phyloP scores from a whole-genome alignment of 371 early-diverging fungal species.

The Batkoa obscura region DNA sequence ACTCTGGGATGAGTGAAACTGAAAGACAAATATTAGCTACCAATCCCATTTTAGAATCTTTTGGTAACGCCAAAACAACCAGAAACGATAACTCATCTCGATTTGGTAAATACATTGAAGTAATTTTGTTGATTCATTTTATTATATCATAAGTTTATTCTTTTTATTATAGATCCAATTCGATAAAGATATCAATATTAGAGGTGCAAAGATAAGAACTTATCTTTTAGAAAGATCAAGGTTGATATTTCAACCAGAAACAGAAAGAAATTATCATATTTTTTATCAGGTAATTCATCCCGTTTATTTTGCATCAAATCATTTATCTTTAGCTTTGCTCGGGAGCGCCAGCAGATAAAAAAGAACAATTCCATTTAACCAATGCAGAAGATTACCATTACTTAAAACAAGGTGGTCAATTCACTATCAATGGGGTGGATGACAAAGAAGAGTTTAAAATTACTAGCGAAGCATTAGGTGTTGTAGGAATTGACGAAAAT shows the following conservation, averaged over 20 bases:
- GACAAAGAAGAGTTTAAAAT: slow-evolving; percentile 77
- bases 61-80: slow-evolving; percentile 99
- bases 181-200: slow-evolving; percentile 56
- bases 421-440: slow-evolving; percentile 66
- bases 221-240: slow-evolving; percentile 97
- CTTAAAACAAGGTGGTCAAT: slow-evolving; percentile 64
- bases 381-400: slow-evolving; percentile 67
- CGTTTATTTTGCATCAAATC: neutral
- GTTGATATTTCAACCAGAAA: slow-evolving; percentile 76
- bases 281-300: slow-evolving; percentile 79
- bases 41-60: slow-evolving; percentile 98
- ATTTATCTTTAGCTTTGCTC: slow-evolving; percentile 47
- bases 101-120: slow-evolving; percentile 97
- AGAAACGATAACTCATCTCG: slow-evolving; percentile 97
- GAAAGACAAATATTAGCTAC: slow-evolving; percentile 77
- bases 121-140: no score
- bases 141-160: neutral
- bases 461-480: slow-evolving; percentile 66
- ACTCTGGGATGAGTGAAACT: slow-evolving; percentile 45
- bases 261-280: slow-evolving; percentile 97
- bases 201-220: slow-evolving; percentile 90
- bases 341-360: slow-evolving; percentile 62
- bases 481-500: slow-evolving; percentile 67
- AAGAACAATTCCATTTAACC: slow-evolving; percentile 52
- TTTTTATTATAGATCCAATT: slow-evolving; percentile 39